These are phyloP conservation scores for Artomyces pyxidatus DNA, from an alignment of 768 basidiomycete species.

Conservation along the genomic window DNA sequence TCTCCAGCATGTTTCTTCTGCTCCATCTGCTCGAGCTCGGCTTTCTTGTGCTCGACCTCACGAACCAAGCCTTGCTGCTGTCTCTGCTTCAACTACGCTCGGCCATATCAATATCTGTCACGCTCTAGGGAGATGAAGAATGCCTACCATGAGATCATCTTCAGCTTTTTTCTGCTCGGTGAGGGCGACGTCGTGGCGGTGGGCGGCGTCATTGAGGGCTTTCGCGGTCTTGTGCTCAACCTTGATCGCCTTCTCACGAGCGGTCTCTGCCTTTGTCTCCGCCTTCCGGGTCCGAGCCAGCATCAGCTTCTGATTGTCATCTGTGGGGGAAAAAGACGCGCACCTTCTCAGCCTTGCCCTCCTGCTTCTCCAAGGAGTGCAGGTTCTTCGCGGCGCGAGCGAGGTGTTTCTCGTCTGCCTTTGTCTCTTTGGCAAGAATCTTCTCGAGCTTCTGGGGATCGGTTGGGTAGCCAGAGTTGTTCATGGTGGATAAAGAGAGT, in stretches of 20 bases:
- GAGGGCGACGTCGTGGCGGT: slow-evolving; percentile 42
- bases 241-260: slow-evolving; percentile 39
- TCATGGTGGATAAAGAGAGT: slow-evolving; percentile 12
- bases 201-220: slow-evolving; percentile 43
- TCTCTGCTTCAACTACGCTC: slow-evolving; percentile 20
- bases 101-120: not conserved
- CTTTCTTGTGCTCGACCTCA: slow-evolving; percentile 19
- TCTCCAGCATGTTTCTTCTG: slow-evolving; percentile 23
- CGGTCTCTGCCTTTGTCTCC: slow-evolving; percentile 38
- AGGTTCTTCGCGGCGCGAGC: slow-evolving; percentile 29
- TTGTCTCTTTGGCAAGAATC: slow-evolving; percentile 39
- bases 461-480: too few relatives aligned
- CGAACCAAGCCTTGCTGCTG: slow-evolving; percentile 19
- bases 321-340: slow-evolving; percentile 8
- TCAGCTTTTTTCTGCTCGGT: slow-evolving; percentile 34
- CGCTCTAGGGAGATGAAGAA: not conserved
- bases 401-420: slow-evolving; percentile 30
- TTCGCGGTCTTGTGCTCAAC: slow-evolving; percentile 44
- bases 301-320: too few relatives aligned
- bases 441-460: slow-evolving; percentile 36
- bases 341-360: slow-evolving; percentile 44
- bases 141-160: slow-evolving; percentile 35
- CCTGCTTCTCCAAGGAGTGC: slow-evolving; percentile 45
- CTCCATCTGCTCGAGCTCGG: slow-evolving; percentile 19
- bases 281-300: too few relatives aligned